Base-by-base conservation (phyloP, 2,329 filamentous ascomycete genomes). In the Phyllosticta paracitricarpa region DNA sequence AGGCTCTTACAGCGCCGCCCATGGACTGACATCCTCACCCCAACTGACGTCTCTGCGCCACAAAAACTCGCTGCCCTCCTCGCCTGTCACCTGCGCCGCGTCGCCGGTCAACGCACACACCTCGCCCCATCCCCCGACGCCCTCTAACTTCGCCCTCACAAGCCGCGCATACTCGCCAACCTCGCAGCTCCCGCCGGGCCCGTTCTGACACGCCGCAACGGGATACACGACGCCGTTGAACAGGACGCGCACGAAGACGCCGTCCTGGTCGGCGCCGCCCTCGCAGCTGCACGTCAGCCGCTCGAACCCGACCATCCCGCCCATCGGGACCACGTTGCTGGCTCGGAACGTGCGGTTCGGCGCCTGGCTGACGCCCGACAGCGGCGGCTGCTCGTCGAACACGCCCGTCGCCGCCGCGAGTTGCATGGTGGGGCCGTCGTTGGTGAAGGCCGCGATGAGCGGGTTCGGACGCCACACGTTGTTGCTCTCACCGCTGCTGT, bases 401-500 rank as follows among this genome's bases (percentile, higher is more conserved):
- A 87, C 78, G 0, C 85, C 86, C 17, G 81, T 79, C 5, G 80
- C 79, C 1, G 82, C 79, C 0, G 82, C 79, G 6, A 88, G 74
- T 70, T 88, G 81, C 56, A 80, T 84, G 51, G 88, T 77, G 66
- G 88, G 85, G 3, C 85, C 84, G 65, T 88, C 85, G 63, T 88
- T 87, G 48, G 84, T 74, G 69, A 89, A 89, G 0, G 78, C 78
- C 57, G 84, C 80, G 10, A 87, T 77, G 22, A 89, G 74, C 51
- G 79, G 81, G 5, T 84, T 84, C 0, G 86, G 68, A 2, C 70
- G 67, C 64, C 82, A 84, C 0, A 67, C 68, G 4, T 4, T 80
- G 79, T 6, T 17, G 28, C 28, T 28, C 7, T 28, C 48, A 51
- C 2, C 48, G 3, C 17, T 22, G 14, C 48, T 8, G 6, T 22